Evolutionary conservation across 2,329 filamentous ascomycete species (phyloP), one percentile per base, ranked within the genome.

Genomic region (Thelonectria olida): DNA sequence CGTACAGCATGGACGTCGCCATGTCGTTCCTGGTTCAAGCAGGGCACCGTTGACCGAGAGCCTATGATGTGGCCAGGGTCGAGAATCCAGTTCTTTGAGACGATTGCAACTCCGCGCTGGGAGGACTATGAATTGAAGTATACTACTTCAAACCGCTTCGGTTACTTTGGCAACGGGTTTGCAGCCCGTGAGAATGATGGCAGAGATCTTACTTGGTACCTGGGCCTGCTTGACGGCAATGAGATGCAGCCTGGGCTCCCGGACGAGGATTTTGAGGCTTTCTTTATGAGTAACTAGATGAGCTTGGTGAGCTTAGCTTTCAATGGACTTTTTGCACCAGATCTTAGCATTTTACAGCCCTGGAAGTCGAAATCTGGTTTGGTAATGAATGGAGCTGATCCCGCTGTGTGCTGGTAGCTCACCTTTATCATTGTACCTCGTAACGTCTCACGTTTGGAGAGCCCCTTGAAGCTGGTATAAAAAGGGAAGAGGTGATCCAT

Each of bases 11-110:
- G 66, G 67, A 69, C 62, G 0, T 66, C 65, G 5, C 66, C 64
- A 2, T 74, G 72, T 45, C 61, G 67, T 7, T 71, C 67, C 19
- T 73, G 71, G 69, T 73, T 70, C 63, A 74, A 74, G 62, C 61
- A 65, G 8, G 70, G 69, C 27, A 71, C 66, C 5, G 64, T 67
- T 9, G 64, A 69, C 22, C 65, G 68, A 1, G 67, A 70, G 49
- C 62, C 66, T 2, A 71, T 69, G 63, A 68, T 71, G 64, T 74
- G 68, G 67, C 69, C 70, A 1, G 69, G 72, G 5, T 70, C 65
- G 5, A 59, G 67, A 0, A 65, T 72, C 31, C 69, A 73, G 47
- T 71, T 68, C 58, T 68, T 73, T 3, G 67, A 73, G 63, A 65
- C 67, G 0, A 57, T 73, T 31, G 58, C 62, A 41, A 63, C 62